Conservation (phyloP, 306 rosid genomes). For the Corylus avellana region DNA sequence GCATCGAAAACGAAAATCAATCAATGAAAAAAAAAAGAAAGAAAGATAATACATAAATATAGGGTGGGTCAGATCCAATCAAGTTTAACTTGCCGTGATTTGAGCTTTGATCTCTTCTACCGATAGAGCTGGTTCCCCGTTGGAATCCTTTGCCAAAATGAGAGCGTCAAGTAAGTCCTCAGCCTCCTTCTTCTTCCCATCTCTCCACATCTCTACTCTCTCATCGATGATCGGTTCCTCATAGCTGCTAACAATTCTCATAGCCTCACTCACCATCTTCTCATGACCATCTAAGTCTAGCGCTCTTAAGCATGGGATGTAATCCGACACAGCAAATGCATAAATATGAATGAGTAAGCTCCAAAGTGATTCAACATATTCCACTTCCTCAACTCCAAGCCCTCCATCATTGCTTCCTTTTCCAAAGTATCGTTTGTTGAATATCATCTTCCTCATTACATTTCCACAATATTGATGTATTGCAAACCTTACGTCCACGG, state of each 20-base stretch:
- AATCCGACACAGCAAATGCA: conserved; percentile 40
- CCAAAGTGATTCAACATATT: conserved; percentile 30
- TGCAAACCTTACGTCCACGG: conserved; percentile 24
- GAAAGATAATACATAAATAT: too few relatives aligned
- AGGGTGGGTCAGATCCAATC: too few relatives aligned
- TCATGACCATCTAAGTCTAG: conserved; percentile 44
- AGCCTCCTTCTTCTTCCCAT: conserved; percentile 23
- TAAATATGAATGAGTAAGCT: conserved; percentile 22
- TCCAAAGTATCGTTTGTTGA: conserved; percentile 42
- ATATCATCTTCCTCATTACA: conserved; percentile 26
- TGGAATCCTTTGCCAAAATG: conserved; percentile 30
- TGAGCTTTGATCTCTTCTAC: conserved; percentile 45
- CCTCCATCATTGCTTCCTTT: conserved; percentile 42
- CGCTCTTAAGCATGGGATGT: conserved; percentile 35
- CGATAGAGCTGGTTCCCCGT: conserved; percentile 31
- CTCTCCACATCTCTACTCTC: conserved; percentile 35
- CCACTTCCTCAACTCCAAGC: conserved; percentile 40
- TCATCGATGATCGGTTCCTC: conserved; percentile 36
- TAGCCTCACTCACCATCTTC: conserved; percentile 11
- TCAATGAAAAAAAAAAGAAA: too few relatives aligned
- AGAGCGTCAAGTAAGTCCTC: conserved; percentile 51
- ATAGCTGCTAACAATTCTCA: conserved; percentile 20
- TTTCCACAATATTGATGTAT: conserved; percentile 33
- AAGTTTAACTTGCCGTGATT: conserved; percentile 18
- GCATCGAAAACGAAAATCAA: too few relatives aligned